phyloP scores from a whole-genome alignment of 2,329 filamentous ascomycete genomes.

The Cryphonectria radicalis region DNA sequence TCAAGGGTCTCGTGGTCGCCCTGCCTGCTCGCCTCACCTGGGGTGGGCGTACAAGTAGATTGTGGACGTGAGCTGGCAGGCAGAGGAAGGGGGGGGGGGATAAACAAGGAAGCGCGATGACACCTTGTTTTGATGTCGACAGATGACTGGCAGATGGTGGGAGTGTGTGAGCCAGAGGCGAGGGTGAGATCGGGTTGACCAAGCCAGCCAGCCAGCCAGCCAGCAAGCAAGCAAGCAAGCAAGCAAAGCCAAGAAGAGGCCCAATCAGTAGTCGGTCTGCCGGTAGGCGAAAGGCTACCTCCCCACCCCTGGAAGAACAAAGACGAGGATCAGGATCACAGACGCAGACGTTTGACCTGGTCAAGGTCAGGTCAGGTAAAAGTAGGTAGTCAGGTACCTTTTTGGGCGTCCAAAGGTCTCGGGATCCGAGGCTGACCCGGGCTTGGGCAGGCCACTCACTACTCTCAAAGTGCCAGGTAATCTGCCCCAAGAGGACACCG shows the following conservation, averaged over 20 bases:
- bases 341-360: constrained; percentile 9
- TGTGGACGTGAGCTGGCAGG: constrained; percentile 22
- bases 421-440: constrained; percentile 11
- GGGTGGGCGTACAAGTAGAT: constrained; percentile 19
- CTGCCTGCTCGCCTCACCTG: constrained; percentile 23
- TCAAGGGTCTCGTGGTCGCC: constrained; percentile 8
- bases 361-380: not conserved
- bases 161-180: not conserved
- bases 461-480: not conserved
- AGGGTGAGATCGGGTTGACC: not conserved
- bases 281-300: not conserved
- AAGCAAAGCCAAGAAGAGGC: not conserved
- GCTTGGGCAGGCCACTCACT: not conserved
- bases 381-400: constrained; percentile 19
- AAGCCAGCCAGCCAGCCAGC: constrained; percentile 22
- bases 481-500: not conserved
- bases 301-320: constrained; percentile 5
- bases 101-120: constrained; percentile 21
- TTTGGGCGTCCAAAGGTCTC: constrained; percentile 21
- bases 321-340: constrained; percentile 19
- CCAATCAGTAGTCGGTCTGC: constrained; percentile 8
- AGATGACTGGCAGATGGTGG: not conserved
- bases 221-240: constrained; percentile 6
- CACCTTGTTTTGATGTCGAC: constrained; percentile 19
- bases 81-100: not conserved